Base-by-base conservation (phyloP, 2,329 filamentous ascomycete genomes). In the Aspergillus tubingensis region DNA sequence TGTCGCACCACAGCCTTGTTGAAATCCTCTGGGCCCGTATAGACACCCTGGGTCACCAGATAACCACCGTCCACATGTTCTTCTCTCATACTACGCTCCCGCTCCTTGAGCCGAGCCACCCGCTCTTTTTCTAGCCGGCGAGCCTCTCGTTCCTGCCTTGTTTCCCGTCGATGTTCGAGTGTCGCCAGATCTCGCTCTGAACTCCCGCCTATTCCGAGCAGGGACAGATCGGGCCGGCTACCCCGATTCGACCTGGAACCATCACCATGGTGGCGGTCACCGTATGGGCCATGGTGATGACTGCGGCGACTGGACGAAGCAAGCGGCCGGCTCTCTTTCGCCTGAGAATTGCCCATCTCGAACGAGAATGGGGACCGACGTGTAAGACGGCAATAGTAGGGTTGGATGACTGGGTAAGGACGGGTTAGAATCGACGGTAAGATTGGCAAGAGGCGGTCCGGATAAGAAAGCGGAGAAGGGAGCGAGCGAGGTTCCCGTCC, bases 21-120 rank as follows among this genome's bases (percentile, higher is more conserved):
- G 74, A 94, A 99, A 77, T 99, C 95, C 77, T 99, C 95, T 0
- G 87, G 81, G 0, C 94, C 93, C 21, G 91, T 94, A 73, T 99
- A 99, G 53, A 93, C 91, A 38, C 95, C 95, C 72, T 96, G 86
- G 0, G 95, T 99, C 32, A 99, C 95, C 51, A 99, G 80, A 78
- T 89, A 99, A 21, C 95, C 95, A 19, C 95, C 95, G 76, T 99
- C 95, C 3, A 98, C 90, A 74, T 93, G 87, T 74, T 99, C 95
- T 69, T 97, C 93, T 65, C 83, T 88, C 80, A 98, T 87, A 72
- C 95, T 99, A 66, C 90, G 85, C 76, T 96, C 93, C 51, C 95
- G 86, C 75, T 99, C 95, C 74, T 92, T 92, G 47, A 89, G 78
- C 60, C 95, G 84, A 39, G 86, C 83, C 15, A 85, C 81, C 49